These are phyloP conservation scores for Neurospora cerealis DNA, from an alignment of 495 filamentous ascomycete species.

Conservation along the genomic window DNA sequence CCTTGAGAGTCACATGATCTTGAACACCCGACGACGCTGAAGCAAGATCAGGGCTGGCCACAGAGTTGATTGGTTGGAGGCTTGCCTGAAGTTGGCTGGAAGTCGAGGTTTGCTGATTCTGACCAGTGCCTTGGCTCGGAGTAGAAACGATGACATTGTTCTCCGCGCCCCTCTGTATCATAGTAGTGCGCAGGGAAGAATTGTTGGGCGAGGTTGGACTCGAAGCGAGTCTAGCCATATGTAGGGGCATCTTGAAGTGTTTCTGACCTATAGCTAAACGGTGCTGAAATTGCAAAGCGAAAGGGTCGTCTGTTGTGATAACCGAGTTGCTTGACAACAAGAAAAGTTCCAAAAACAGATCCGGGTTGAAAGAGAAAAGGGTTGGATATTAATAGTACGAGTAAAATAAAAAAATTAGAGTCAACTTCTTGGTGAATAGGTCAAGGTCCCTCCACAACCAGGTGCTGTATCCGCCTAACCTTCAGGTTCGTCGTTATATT, in stretches of 20 bases:
- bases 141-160: not conserved
- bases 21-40: not conserved
- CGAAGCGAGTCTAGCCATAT: not conserved
- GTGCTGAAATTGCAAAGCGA: not conserved
- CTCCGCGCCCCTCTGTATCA: not conserved
- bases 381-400: not conserved
- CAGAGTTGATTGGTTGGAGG: not conserved
- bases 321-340: not conserved
- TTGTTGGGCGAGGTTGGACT: not conserved
- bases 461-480: not conserved
- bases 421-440: not conserved
- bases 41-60: not conserved
- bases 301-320: not conserved
- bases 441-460: not conserved
- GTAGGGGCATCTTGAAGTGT: not conserved
- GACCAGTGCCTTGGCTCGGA: not conserved
- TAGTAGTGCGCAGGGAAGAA: not conserved
- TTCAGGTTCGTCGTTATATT: not conserved
- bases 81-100: not conserved
- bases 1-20: not conserved
- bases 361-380: not conserved
- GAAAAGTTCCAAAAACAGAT: not conserved
- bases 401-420: not conserved
- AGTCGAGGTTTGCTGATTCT: not conserved
- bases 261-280: not conserved